A percentile compares a stretch with the other conserved stretches of the same genome.
phyloP scores from a whole-genome alignment of 2,329 filamentous ascomycete genomes.

The Ascochyta viciae-villosae region DNA sequence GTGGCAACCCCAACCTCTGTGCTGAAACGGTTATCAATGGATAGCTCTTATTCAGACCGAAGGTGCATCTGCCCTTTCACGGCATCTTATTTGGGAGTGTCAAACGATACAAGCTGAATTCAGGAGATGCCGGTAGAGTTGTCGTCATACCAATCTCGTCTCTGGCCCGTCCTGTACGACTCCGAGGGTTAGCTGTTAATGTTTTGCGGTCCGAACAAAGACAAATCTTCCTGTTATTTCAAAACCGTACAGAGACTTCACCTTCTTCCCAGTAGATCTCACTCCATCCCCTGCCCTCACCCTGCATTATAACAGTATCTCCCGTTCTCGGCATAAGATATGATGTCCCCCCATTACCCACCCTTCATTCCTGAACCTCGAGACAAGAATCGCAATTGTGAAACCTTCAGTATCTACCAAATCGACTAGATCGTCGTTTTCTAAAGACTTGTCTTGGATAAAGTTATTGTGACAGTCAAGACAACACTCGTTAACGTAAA shows the following conservation, averaged over 20 bases:
- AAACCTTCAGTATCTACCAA: background rate
- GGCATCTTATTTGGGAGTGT: background rate
- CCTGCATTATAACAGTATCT: conserved; percentile 8
- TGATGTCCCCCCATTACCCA: conserved; percentile 2
- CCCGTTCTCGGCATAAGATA: conserved; percentile 10
- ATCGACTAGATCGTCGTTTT: conserved; percentile 1
- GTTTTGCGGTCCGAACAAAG: background rate
- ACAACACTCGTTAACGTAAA: conserved; percentile 1
- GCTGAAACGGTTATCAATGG: background rate
- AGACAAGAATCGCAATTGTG: conserved; percentile 10
- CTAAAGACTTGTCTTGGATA: conserved; percentile 6
- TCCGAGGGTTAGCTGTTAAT: background rate
- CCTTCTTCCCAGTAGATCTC: conserved; percentile 6
- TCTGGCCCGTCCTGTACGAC: background rate
- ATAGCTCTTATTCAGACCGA: background rate
- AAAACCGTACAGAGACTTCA: background rate
- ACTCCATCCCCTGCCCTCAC: conserved; percentile 10
- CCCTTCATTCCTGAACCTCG: conserved; percentile 9
- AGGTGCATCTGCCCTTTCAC: background rate
- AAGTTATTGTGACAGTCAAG: conserved; percentile 5
- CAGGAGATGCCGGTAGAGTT: background rate
- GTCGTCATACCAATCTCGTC: background rate
- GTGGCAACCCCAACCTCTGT: background rate
- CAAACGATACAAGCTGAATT: background rate
- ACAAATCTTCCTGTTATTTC: background rate